phyloP scores from a whole-genome alignment of 768 basidiomycete species.

The Omphalotus guepiniiformis region DNA sequence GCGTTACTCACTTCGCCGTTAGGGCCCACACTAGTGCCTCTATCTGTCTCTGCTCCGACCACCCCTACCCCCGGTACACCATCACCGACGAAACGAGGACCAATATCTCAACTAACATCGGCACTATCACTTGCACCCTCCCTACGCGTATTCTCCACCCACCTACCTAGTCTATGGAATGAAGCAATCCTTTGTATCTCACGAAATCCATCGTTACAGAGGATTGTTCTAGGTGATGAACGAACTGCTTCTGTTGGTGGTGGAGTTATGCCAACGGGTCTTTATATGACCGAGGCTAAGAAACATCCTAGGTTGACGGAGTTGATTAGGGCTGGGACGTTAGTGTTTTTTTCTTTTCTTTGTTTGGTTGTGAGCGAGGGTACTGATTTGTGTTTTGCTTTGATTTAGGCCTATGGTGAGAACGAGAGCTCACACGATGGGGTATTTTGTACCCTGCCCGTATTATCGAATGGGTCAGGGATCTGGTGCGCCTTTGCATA shows the following conservation, averaged over 20 bases:
- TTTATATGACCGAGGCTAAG: slow-evolving; percentile 56
- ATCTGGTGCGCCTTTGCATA: too few species aligned
- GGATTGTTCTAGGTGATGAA: slow-evolving; percentile 34
- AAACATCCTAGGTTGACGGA: slow-evolving; percentile 47
- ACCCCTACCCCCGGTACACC: neutral
- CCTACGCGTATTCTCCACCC: slow-evolving; percentile 47
- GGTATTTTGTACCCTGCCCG: too few species aligned
- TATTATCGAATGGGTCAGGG: too few species aligned
- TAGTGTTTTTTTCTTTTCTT: slow-evolving; percentile 20
- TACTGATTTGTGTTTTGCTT: neutral
- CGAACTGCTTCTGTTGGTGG: slow-evolving; percentile 14
- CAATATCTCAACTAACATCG: slow-evolving; percentile 29
- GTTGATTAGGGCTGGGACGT: slow-evolving; percentile 52
- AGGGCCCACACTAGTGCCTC: neutral
- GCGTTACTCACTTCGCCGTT: neutral
- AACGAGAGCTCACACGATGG: slow-evolving; percentile 32
- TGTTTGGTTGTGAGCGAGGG: slow-evolving; percentile 5
- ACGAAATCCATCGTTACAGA: slow-evolving; percentile 42
- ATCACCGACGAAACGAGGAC: slow-evolving; percentile 17
- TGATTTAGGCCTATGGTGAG: slow-evolving; percentile 28
- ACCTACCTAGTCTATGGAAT: slow-evolving; percentile 59
- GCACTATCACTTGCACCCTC: slow-evolving; percentile 37
- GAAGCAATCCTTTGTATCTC: slow-evolving; percentile 45
- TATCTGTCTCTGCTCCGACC: neutral
- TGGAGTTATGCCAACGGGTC: slow-evolving; percentile 41